Evolutionary conservation across 2,329 filamentous ascomycete species (phyloP), one percentile per base, ranked within the genome.

Genomic region (Neospermospora avenae): DNA sequence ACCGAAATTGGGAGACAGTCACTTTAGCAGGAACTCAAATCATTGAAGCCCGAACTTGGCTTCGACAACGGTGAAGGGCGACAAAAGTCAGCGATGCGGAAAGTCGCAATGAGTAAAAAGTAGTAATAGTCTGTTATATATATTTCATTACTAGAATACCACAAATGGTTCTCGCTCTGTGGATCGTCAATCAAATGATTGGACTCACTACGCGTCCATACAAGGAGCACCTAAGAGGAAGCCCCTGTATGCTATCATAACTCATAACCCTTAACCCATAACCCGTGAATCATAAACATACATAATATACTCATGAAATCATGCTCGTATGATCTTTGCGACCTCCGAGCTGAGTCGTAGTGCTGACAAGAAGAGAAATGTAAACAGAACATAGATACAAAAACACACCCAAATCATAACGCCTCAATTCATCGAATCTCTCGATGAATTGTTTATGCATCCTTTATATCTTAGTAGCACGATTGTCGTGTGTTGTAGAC

Each of bases 401-500:
- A n/a, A 41, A 42, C 24, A 31, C 10, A 24, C 4, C 44, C 24
- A 28, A 55, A 34, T 20, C 18, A n/a, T 2, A 34, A 22, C 39
- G 24, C 37, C 37, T 20, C 35, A 42, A 42, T 55, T 55, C 37
- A 55, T 55, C 25, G 24, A 24, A 13, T 3, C 37, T 13, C 39
- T 16, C 45, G 25, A 58, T 63, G 57, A 63, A 63, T 56, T 58
- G 45, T 31, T 3, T 35, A 42, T 41, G 56, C 55, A 57, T 37
- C 39, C 22, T 24, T 48, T 45, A 16, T 58, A 58, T 57, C 28
- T 55, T 46, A 20, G 25, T 48, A 45, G 49, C 37, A 46, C 45
- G 53, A 22, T 8, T 22, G 18, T 42, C 45, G 31, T 20, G 16
- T 14, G 4, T 4, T 39, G 16, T 39, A 13, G 16, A 39, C 35